phyloP scores from a whole-genome alignment of 257 asterid genomes.

The Nicotiana undulata region DNA sequence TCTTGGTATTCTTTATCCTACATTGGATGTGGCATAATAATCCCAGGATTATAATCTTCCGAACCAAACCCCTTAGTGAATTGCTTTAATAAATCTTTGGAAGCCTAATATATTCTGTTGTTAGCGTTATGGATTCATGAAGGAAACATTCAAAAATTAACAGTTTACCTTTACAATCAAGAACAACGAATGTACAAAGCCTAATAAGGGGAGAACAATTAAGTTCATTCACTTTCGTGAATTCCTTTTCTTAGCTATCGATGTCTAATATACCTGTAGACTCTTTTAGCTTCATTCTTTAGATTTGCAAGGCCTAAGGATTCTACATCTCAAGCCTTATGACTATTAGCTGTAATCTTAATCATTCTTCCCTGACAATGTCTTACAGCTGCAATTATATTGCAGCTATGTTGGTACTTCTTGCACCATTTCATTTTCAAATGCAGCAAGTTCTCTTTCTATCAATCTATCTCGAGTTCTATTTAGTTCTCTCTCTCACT shows the following conservation, averaged over 20 bases:
- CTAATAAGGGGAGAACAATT: slow-evolving; percentile 1
- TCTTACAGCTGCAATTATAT: background rate
- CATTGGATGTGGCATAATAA: too few species aligned
- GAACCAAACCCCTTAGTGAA: background rate
- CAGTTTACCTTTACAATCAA: background rate
- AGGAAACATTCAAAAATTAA: background rate
- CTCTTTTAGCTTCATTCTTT: background rate
- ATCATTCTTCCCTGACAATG: background rate
- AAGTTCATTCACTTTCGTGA: slow-evolving; percentile 2
- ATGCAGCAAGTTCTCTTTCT: background rate
- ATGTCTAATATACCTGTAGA: background rate
- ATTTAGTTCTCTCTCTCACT: slow-evolving; percentile 13
- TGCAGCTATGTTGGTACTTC: background rate
- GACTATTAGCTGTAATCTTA: background rate
- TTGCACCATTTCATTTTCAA: slow-evolving; percentile 5
- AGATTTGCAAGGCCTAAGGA: background rate
- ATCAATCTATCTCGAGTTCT: background rate
- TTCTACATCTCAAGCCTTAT: background rate
- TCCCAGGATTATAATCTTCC: too few species aligned
- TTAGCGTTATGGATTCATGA: background rate
- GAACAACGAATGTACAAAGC: background rate
- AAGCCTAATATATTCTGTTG: background rate
- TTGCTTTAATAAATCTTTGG: background rate
- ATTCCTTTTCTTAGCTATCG: background rate
- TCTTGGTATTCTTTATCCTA: too few species aligned